Conservation (phyloP, 371 early-diverging fungal species). For the Chytridium lagenaria region DNA sequence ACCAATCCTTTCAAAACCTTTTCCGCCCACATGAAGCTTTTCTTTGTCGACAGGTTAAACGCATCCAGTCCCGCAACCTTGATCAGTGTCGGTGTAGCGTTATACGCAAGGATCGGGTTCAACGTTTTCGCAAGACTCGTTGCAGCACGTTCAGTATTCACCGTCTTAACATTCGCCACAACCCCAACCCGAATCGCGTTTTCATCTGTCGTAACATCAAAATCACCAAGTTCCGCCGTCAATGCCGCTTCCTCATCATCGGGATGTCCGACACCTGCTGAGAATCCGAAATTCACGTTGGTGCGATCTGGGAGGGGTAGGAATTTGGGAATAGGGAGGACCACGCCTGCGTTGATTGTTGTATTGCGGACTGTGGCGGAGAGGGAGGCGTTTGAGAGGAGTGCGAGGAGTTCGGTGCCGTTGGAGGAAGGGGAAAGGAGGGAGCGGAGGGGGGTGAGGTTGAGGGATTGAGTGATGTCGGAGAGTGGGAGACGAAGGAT, state of each 20-base stretch:
- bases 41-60: background rate
- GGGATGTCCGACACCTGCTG: constrained; percentile 24
- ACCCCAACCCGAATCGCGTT: constrained; percentile 27
- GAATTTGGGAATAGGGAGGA: constrained; percentile 25
- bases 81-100: background rate
- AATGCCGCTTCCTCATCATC: constrained; percentile 21
- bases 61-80: constrained; percentile 14
- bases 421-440: background rate
- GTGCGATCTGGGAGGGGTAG: constrained; percentile 30
- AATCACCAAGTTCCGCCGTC: constrained; percentile 20
- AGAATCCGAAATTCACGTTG: constrained; percentile 23
- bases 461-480: constrained; percentile 24
- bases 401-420: background rate
- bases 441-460: constrained; percentile 14
- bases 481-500: constrained; percentile 27
- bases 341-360: constrained; percentile 15
- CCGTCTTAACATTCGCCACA: constrained; percentile 26
- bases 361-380: background rate
- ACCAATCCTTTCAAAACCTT: background rate
- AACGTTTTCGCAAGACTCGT: constrained; percentile 35
- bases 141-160: constrained; percentile 36
- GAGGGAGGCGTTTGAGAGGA: constrained; percentile 18
- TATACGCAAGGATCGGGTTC: constrained; percentile 38
- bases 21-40: background rate
- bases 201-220: constrained; percentile 27